Evolutionary conservation across 768 basidiomycete genomes (phyloP), one percentile per base, ranked within the genome.

Genomic region (Mycena chlorophos): DNA sequence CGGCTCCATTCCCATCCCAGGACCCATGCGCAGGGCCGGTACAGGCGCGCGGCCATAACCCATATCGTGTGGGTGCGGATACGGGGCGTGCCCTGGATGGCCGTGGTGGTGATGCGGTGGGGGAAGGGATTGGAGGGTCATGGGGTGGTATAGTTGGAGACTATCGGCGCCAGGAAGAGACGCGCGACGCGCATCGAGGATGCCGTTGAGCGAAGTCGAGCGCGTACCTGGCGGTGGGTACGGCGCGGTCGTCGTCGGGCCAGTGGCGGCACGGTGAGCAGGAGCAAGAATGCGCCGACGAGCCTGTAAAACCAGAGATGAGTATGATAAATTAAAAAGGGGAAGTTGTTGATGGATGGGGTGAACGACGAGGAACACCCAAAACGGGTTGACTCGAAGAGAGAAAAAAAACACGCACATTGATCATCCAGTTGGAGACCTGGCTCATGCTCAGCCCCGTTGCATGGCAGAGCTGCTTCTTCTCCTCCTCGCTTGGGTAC

Each of bases 391-490:
- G 12, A 37, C n/a, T 10, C n/a, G 34, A 10, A 37, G 34, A n/a
- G n/a, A 42, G 22, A 42, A 42, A 20, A 34, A 52, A 58, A 6
- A 34, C 8, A 77, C 72, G 54, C 39, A 79, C 91, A 64, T 93
- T 93, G 66, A 93, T 93, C 91, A 93, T 93, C 91, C 91, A 93
- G 69, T 93, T 93, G 50, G 89, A 91, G 0, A 93, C 89, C 71
- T 94, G 91, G 71, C 80, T 84, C 89, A 93, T 93, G 74, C 86
- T 89, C 60, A 94, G 74, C 23, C 89, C 89, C 1, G 91, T 94
- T 37, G 88, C 88, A 63, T 88, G 83, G 71, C 91, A 93, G 61
- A 94, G 74, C 68, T 89, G 88, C 66, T 92, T 92, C 74, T 94
- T 94, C 78, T 93, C 91, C 58, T 92, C 89, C 69, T 94, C 91